Evolutionary conservation across 2,329 filamentous ascomycete species (phyloP).

Genomic region (Aureobasidium lini): DNA sequence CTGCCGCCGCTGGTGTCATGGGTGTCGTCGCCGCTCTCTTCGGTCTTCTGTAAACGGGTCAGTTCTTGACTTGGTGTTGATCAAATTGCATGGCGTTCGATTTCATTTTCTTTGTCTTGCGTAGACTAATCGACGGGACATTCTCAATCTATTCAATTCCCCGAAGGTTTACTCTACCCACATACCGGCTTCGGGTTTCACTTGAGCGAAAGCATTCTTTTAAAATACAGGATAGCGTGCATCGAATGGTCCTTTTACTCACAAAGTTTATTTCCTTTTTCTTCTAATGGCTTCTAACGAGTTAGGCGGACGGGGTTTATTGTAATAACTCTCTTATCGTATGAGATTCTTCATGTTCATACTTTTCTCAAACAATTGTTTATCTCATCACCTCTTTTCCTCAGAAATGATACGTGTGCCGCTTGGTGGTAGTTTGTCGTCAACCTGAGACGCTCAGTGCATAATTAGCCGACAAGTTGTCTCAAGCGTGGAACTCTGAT

Average conservation of each 20-base stretch:
- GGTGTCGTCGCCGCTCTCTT: constrained; percentile 43
- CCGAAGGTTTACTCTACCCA: constrained; percentile 4
- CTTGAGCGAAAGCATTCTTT: constrained; percentile 12
- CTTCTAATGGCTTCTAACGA: constrained; percentile 13
- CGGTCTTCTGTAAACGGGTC: constrained; percentile 35
- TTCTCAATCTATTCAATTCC: constrained; percentile 5
- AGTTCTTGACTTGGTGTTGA: constrained; percentile 5
- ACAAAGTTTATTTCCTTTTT: constrained; percentile 10
- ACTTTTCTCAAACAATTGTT: constrained; percentile 1
- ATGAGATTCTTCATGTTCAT: constrained; percentile 12
- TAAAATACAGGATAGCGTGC: constrained; percentile 14
- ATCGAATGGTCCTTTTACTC: constrained; percentile 8
- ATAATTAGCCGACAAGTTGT: not conserved
- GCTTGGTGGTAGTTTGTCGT: not conserved
- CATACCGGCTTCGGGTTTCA: constrained; percentile 1
- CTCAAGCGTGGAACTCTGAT: not conserved
- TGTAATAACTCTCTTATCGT: constrained; percentile 12
- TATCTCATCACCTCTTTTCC: not conserved
- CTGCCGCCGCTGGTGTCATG: constrained; percentile 36
- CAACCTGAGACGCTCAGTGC: not conserved
- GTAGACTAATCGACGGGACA: constrained; percentile 31
- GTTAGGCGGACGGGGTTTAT: constrained; percentile 10
- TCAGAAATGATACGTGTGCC: not conserved
- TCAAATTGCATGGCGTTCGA: constrained; percentile 27
- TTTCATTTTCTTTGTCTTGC: constrained; percentile 31